A percentile compares a stretch with the other conserved stretches of the same genome.
These are phyloP conservation scores for Psidium guajava DNA, from an alignment of 345 rosid species.

Conservation along the genomic window DNA sequence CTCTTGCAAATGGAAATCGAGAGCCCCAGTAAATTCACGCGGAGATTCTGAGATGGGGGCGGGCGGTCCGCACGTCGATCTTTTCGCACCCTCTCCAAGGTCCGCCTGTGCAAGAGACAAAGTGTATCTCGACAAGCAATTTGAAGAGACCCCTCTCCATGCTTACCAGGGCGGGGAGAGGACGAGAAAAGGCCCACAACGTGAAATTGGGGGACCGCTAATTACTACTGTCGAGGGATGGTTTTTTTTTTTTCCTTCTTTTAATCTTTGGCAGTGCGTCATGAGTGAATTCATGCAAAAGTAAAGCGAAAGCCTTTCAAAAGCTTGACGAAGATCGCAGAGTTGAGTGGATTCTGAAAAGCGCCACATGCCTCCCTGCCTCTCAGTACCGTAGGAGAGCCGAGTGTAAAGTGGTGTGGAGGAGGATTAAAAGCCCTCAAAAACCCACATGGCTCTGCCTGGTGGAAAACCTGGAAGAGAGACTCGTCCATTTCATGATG, in stretches of 20 bases:
- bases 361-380: slow-evolving; percentile 22
- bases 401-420: background rate
- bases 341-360: slow-evolving; percentile 38
- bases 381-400: background rate
- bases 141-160: too few species aligned
- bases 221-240: background rate
- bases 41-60: too few species aligned
- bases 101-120: background rate
- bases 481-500: background rate
- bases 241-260: too few species aligned
- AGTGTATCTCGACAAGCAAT: too few species aligned
- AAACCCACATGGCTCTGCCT: background rate
- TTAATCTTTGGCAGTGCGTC: background rate
- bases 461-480: background rate
- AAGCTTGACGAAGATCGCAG: background rate
- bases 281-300: background rate
- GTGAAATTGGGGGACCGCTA: background rate
- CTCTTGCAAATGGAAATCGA: background rate
- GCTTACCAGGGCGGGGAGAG: background rate
- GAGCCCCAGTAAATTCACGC: background rate
- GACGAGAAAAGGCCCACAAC: background rate
- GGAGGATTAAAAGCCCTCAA: background rate
- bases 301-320: background rate
- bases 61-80: too few species aligned
- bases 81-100: background rate